Evolutionary conservation across 2,329 filamentous ascomycete species (phyloP).

Genomic region (Metarhizium rileyi): DNA sequence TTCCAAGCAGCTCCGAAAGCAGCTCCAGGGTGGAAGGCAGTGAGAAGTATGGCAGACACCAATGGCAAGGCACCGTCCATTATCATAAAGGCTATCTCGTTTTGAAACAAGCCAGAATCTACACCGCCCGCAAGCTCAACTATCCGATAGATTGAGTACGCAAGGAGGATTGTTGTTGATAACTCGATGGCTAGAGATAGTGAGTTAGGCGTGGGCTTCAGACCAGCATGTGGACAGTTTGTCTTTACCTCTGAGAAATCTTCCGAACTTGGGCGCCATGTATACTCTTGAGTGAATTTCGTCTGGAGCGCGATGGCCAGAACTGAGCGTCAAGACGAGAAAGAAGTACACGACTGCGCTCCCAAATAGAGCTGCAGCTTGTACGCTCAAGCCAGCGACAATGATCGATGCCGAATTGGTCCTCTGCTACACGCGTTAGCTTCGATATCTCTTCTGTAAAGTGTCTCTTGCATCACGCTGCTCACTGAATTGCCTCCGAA

Average conservation of each 20-base stretch:
- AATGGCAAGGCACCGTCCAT: constrained; percentile 32
- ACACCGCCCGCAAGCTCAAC: constrained; percentile 29
- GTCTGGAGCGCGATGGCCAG: constrained; percentile 28
- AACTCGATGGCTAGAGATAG: constrained; percentile 25
- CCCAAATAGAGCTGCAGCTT: constrained; percentile 28
- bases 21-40: constrained; percentile 26
- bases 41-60: constrained; percentile 24
- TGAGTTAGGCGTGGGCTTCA: neutral
- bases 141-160: constrained; percentile 31
- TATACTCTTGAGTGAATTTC: constrained; percentile 30
- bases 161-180: constrained; percentile 26
- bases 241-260: constrained; percentile 32
- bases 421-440: constrained; percentile 20
- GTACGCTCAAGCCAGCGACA: constrained; percentile 35
- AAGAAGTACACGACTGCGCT: constrained; percentile 30
- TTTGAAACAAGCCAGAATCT: constrained; percentile 25
- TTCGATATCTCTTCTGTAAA: neutral
- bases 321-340: constrained; percentile 30
- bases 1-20: constrained; percentile 31
- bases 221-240: neutral
- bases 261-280: constrained; percentile 30
- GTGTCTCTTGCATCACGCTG: neutral
- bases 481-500: constrained; percentile 26
- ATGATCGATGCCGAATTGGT: constrained; percentile 27
- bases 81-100: constrained; percentile 27